Evolutionary conservation across 768 basidiomycete species (phyloP).

Genomic region (Boletus rufocinnamomeus): DNA sequence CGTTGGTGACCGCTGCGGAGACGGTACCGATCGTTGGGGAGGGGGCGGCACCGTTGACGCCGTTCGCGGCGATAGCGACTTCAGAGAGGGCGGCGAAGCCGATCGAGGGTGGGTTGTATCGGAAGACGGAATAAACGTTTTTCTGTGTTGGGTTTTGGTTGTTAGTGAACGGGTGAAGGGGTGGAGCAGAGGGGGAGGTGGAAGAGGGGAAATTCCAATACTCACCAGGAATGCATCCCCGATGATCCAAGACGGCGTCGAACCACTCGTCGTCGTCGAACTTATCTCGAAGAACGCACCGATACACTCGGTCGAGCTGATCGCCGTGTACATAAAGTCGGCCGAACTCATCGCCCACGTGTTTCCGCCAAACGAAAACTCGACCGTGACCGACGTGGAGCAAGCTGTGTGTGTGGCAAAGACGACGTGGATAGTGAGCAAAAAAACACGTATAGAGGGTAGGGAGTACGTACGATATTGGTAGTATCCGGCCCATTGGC

Average conservation of each 20-base stretch:
- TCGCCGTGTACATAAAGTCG: constrained; percentile 48
- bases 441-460: neutral
- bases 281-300: constrained; percentile 54
- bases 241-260: constrained; percentile 49
- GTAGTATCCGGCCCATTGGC: constrained; percentile 49
- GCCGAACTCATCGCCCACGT: constrained; percentile 49
- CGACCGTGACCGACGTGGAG: constrained; percentile 38
- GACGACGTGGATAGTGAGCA: neutral
- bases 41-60: constrained; percentile 43
- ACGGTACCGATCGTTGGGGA: constrained; percentile 58
- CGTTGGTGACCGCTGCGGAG: constrained; percentile 45
- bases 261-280: constrained; percentile 26
- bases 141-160: constrained; percentile 31
- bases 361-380: constrained; percentile 46
- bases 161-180: neutral
- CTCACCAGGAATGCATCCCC: constrained; percentile 50
- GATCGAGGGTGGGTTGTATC: constrained; percentile 48
- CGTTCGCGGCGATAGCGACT: constrained; percentile 28
- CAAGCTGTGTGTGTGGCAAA: constrained; percentile 30
- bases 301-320: constrained; percentile 45
- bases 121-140: constrained; percentile 60
- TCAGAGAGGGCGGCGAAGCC: constrained; percentile 52
- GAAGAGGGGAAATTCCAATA: neutral
- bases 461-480: constrained; percentile 36
- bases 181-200: neutral